Percentiles rank a stretch among this genome's conserved stretches.
These are phyloP conservation scores for Boletus eberwhitei DNA, from an alignment of 768 basidiomycete genomes.

Conservation along the genomic window DNA sequence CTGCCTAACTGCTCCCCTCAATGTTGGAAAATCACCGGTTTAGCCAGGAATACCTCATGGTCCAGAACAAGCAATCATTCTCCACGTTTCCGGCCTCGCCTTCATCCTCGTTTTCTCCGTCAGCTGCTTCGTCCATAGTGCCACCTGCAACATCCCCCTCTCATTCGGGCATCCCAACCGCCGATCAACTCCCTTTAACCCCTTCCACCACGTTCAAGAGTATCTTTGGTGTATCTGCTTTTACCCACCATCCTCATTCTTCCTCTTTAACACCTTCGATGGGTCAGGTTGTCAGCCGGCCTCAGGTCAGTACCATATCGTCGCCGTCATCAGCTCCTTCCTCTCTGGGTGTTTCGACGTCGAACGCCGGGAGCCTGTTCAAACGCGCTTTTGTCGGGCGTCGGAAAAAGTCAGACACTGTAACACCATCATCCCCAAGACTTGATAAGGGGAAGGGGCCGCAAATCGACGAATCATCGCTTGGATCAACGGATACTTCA, in stretches of 20 bases:
- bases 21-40: conserved; percentile 19
- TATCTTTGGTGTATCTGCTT: conserved; percentile 27
- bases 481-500: conserved; percentile 7
- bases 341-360: conserved; percentile 17
- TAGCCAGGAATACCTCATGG: conserved; percentile 25
- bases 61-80: conserved; percentile 36
- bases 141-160: conserved; percentile 35
- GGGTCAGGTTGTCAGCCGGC: conserved; percentile 36
- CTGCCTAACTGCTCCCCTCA: conserved; percentile 12
- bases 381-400: conserved; percentile 32
- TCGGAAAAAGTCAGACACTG: conserved; percentile 31
- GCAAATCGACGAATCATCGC: conserved; percentile 17
- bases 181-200: conserved; percentile 41
- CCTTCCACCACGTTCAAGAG: conserved; percentile 35
- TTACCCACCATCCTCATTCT: conserved; percentile 21
- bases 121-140: conserved; percentile 40
- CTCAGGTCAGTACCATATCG: conserved; percentile 20
- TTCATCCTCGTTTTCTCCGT: conserved; percentile 45
- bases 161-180: conserved; percentile 39
- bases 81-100: conserved; percentile 40
- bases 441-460: conserved; percentile 21
- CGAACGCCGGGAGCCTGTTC: conserved; percentile 27
- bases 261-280: conserved; percentile 29
- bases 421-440: conserved; percentile 18
- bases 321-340: conserved; percentile 30